phyloP scores from a whole-genome alignment of 306 rosid species.

The Fragaria iinumae region DNA sequence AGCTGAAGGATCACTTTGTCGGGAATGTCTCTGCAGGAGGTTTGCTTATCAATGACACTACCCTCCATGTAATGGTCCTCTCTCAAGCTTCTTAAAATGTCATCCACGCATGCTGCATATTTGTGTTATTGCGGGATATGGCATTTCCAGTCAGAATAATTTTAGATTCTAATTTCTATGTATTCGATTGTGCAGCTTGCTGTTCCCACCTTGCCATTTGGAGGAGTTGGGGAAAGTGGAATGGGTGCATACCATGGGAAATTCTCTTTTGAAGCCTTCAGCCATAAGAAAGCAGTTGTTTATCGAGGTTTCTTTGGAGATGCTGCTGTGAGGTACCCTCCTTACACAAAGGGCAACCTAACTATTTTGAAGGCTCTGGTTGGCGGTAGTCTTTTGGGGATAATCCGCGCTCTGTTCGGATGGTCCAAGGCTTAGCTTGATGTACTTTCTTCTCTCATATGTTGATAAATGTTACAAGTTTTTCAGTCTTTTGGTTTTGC shows the following conservation, averaged over 20 bases:
- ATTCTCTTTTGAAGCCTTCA: conserved; percentile 89
- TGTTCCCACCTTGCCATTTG: conserved; percentile 72
- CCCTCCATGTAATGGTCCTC: conserved; percentile 57
- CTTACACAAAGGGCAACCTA: conserved; percentile 71
- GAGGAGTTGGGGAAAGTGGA: conserved; percentile 99
- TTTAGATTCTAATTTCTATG: neutral
- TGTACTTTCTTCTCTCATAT: neutral
- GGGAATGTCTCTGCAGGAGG: conserved; percentile 77
- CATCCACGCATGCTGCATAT: neutral
- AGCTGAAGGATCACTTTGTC: conserved; percentile 76
- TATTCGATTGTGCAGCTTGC: conserved; percentile 61
- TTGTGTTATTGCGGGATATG: neutral
- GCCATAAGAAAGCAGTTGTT: conserved; percentile 90
- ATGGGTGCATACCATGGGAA: conserved; percentile 94
- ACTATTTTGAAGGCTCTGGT: conserved; percentile 74
- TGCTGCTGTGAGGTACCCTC: conserved; percentile 82
- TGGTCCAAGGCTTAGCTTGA: conserved; percentile 41
- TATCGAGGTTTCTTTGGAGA: conserved; percentile 78
- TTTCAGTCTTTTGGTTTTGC: neutral
- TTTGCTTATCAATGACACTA: conserved; percentile 79
- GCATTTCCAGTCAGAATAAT: neutral
- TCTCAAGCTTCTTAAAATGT: conserved; percentile 7
- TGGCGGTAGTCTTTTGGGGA: conserved; percentile 53
- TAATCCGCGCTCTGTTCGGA: conserved; percentile 74
- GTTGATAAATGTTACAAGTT: neutral